Percentiles rank a stretch among this genome's conserved stretches.
Evolutionary conservation across 2,329 filamentous ascomycete species (phyloP).

Genomic region (Xylaria sp.): DNA sequence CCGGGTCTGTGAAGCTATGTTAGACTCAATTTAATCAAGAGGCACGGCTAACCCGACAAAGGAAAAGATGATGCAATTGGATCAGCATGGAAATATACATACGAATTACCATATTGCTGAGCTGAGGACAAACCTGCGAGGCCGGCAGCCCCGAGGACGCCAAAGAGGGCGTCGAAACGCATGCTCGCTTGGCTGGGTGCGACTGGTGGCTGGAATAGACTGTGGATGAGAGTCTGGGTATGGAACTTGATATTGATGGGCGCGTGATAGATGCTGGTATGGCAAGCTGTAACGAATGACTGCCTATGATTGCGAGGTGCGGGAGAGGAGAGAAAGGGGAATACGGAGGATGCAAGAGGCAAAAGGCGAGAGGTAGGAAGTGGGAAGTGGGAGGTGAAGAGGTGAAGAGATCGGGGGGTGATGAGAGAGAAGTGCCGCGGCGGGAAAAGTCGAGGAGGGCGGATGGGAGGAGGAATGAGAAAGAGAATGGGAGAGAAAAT

Average conservation of each 20-base stretch:
- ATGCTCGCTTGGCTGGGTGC: slow-evolving; percentile 26
- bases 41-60: not conserved
- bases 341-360: not conserved
- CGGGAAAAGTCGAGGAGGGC: slow-evolving; percentile 15
- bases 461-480: slow-evolving; percentile 15
- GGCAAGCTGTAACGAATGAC: slow-evolving; percentile 31
- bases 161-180: slow-evolving; percentile 38
- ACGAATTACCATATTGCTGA: slow-evolving; percentile 37
- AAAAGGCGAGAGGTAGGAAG: not conserved
- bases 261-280: slow-evolving; percentile 22
- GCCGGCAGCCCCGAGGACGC: slow-evolving; percentile 34
- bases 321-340: slow-evolving; percentile 8
- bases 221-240: slow-evolving; percentile 11
- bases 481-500: slow-evolving; percentile 16
- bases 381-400: not conserved
- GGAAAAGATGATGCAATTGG: not conserved
- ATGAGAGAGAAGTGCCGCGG: slow-evolving; percentile 21
- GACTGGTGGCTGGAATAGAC: slow-evolving; percentile 16
- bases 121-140: slow-evolving; percentile 35
- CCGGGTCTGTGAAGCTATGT: slow-evolving; percentile 13
- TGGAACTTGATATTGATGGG: slow-evolving; percentile 9
- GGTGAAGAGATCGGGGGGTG: slow-evolving; percentile 2
- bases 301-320: slow-evolving; percentile 24
- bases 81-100: slow-evolving; percentile 19
- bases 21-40: not conserved